Percentiles rank a stretch among this genome's conserved stretches.
These are phyloP conservation scores for Trichoderma sp. DNA, from an alignment of 2,329 filamentous ascomycete species.

Conservation along the genomic window DNA sequence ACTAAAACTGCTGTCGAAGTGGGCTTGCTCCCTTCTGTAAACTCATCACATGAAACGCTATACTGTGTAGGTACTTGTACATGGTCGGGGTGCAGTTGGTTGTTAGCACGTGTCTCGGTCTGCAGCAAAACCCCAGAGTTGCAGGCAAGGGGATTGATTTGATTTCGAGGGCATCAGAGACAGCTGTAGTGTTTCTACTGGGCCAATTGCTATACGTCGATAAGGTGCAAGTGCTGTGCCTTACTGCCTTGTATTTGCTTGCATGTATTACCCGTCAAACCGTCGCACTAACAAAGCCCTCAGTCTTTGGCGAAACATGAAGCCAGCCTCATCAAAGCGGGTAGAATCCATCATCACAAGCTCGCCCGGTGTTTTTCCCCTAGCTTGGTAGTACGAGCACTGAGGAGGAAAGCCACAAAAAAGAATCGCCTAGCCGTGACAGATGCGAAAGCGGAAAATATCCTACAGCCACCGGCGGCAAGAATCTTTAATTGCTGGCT, in stretches of 20 bases:
- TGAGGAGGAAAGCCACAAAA: background rate
- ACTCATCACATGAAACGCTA: conserved; percentile 6
- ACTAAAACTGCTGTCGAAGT: conserved; percentile 11
- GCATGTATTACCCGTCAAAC: background rate
- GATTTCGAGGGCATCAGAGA: background rate
- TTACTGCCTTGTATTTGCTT: background rate
- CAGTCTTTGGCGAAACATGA: background rate
- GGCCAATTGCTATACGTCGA: background rate
- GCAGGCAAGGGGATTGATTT: background rate
- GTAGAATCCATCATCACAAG: background rate
- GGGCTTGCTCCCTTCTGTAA: background rate
- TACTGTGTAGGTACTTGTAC: background rate
- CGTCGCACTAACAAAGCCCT: background rate
- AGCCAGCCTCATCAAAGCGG: background rate
- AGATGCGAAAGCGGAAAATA: background rate
- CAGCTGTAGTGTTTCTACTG: background rate
- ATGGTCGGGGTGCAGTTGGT: conserved; percentile 6
- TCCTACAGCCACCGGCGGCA: background rate
- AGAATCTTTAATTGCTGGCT: background rate
- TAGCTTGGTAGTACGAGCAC: background rate
- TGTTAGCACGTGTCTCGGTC: conserved; percentile 14
- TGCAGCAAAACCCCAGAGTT: conserved; percentile 4
- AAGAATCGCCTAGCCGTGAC: background rate
- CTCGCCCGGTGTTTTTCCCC: background rate
- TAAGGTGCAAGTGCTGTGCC: background rate